Percentiles rank a stretch among this genome's conserved stretches.
phyloP scores from a whole-genome alignment of 1,284 basidiomycete genomes.

The Dichomitus squalens region DNA sequence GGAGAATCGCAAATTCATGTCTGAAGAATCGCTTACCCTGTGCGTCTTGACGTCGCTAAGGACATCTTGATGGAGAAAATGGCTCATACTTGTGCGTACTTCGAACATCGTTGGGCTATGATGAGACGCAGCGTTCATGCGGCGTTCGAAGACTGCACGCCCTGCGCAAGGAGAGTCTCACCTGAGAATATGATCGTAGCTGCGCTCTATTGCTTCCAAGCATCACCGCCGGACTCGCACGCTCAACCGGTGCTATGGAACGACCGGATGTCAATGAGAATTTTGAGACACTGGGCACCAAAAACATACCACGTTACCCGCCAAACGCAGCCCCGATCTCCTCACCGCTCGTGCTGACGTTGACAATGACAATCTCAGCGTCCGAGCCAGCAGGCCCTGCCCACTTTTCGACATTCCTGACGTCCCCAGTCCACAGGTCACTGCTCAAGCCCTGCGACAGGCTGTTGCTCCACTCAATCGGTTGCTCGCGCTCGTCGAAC shows the following conservation, averaged over 20 bases:
- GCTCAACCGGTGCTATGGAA: slow-evolving; percentile 86
- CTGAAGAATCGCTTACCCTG: too few species aligned
- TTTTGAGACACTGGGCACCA: not conserved
- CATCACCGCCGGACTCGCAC: slow-evolving; percentile 94
- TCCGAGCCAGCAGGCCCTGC: slow-evolving; percentile 88
- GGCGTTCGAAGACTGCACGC: slow-evolving; percentile 71
- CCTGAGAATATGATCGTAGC: slow-evolving; percentile 95
- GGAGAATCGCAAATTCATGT: too few species aligned
- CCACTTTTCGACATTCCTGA: slow-evolving; percentile 86
- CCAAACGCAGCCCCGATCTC: slow-evolving; percentile 94
- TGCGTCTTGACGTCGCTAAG: too few species aligned
- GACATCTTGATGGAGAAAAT: too few species aligned
- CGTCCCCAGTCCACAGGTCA: slow-evolving; percentile 86
- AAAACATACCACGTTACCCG: slow-evolving; percentile 79
- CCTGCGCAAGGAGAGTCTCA: slow-evolving; percentile 88
- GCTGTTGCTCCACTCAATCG: slow-evolving; percentile 90
- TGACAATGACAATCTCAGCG: slow-evolving; percentile 88
- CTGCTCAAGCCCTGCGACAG: slow-evolving; percentile 93
- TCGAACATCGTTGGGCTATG: too few species aligned
- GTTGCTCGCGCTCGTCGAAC: slow-evolving; percentile 90
- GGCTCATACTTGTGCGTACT: too few species aligned
- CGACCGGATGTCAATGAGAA: not conserved
- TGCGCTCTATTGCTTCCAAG: slow-evolving; percentile 95
- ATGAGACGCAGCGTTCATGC: too few species aligned
- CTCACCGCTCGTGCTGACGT: slow-evolving; percentile 92